Evolutionary conservation across 768 basidiomycete species (phyloP), one percentile per base, ranked within the genome.

Genomic region (Psilocybe sp.): DNA sequence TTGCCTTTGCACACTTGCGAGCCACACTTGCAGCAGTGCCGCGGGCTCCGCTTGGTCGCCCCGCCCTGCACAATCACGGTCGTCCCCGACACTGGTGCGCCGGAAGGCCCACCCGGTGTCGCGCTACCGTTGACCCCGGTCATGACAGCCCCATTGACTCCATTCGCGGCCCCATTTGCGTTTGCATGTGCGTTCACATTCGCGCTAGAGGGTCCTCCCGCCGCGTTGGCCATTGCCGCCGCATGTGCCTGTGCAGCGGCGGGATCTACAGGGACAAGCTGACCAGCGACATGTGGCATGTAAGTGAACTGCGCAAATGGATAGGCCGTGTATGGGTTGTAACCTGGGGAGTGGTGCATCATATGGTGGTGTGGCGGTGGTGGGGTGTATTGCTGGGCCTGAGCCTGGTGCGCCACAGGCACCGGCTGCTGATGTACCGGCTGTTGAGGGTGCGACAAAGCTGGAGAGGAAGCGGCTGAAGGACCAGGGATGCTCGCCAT

Each of bases 11-110:
- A 92, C 18, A 87, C 81, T 65, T 85, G 81, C 35, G 80, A 83
- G 13, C 89, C 89, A 49, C 89, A 91, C 69, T 92, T 92, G 64
- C 84, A 85, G 58, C 89, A 92, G 60, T 90, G 89, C 36, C 89
- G 54, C 41, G 78, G 84, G 39, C 81, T 80, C 2, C 89, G 77
- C 61, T 87, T 87, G 56, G 66, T 66, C 3, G 72, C 68, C 2
- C 70, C 68, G 10, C 58, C 62, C 4, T 35, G 13, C 23, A 44
- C 45, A 15, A 39, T 18, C 10, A 47, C 28, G 35, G 40, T 49
- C 19, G 48, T 43, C 34, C 34, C 31, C 49, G 28, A 46, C n/a
- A 36, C 16, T 13, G 46, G 12, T 28, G 35, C n/a, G 20, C 23
- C 40, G 38, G 37, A 18, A 39, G 39, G 37, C 28, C 34, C 40